phyloP scores from a whole-genome alignment of 2,329 filamentous ascomycete genomes.

The Fusarium penzigii region DNA sequence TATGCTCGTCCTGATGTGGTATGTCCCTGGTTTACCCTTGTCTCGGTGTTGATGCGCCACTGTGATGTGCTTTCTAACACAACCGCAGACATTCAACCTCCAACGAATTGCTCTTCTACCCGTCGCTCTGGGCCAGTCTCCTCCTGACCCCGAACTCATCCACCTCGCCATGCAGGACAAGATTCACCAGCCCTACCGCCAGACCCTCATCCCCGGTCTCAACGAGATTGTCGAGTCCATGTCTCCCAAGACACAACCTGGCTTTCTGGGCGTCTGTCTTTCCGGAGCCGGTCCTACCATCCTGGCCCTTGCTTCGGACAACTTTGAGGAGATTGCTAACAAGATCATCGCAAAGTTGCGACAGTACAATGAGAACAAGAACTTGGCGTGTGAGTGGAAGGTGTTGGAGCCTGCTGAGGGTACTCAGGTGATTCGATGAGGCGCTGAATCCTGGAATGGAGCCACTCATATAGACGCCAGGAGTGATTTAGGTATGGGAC shows the following conservation, averaged over 20 bases:
- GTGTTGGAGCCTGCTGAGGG: slow-evolving; percentile 86
- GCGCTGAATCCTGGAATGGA: neutral
- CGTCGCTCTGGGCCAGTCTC: slow-evolving; percentile 83
- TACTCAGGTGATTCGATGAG: slow-evolving; percentile 46
- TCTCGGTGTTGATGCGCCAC: neutral
- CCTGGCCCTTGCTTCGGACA: slow-evolving; percentile 83
- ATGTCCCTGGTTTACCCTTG: slow-evolving; percentile 27
- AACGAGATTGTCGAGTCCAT: slow-evolving; percentile 89
- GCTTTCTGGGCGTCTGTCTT: slow-evolving; percentile 89
- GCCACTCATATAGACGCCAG: neutral
- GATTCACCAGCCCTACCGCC: slow-evolving; percentile 94
- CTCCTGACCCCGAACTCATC: slow-evolving; percentile 90
- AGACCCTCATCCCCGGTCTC: slow-evolving; percentile 87
- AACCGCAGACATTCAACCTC: slow-evolving; percentile 79
- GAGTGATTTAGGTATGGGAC: neutral
- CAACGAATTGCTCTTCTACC: slow-evolving; percentile 91
- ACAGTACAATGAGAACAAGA: slow-evolving; percentile 54
- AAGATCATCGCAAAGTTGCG: slow-evolving; percentile 76
- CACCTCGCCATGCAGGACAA: slow-evolving; percentile 99
- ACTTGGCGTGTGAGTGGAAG: slow-evolving; percentile 82
- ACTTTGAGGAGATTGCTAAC: slow-evolving; percentile 84
- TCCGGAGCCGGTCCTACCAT: slow-evolving; percentile 96
- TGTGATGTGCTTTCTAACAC: slow-evolving; percentile 11
- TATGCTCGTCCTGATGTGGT: slow-evolving; percentile 85
- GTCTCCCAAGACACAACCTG: slow-evolving; percentile 82